Evolutionary conservation across 1,284 basidiomycete species (phyloP).

Genomic region (Sanghuangporus baumii): DNA sequence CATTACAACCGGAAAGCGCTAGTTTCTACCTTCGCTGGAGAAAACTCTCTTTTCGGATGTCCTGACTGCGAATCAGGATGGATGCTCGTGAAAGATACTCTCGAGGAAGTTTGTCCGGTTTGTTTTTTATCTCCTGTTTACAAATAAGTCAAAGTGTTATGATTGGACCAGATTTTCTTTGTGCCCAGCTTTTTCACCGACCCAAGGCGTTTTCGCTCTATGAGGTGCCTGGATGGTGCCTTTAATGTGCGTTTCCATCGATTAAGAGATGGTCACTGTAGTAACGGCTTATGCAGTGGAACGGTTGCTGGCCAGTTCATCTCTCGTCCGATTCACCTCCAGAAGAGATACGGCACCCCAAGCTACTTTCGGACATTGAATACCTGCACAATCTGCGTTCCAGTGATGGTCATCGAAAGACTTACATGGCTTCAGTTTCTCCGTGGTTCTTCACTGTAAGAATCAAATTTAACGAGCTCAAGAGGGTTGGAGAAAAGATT

Average conservation of each 20-base stretch:
- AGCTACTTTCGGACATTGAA: constrained; percentile 41
- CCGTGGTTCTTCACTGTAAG: constrained; percentile 82
- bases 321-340: constrained; percentile 35
- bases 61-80: constrained; percentile 45
- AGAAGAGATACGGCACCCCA: constrained; percentile 31
- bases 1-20: constrained; percentile 42
- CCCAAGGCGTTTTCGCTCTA: constrained; percentile 38
- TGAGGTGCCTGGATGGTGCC: constrained; percentile 43
- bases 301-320: constrained; percentile 59
- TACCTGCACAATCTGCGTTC: constrained; percentile 41
- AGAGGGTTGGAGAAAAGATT: background rate
- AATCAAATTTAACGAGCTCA: constrained; percentile 27
- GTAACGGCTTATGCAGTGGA: constrained; percentile 39
- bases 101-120: constrained; percentile 11
- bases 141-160: constrained; percentile 14
- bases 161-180: constrained; percentile 38
- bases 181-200: constrained; percentile 64
- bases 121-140: background rate
- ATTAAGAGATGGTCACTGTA: background rate
- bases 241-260: constrained; percentile 43
- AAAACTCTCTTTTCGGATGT: constrained; percentile 67
- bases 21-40: constrained; percentile 76
- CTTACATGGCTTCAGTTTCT: constrained; percentile 52
- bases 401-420: constrained; percentile 21
- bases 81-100: constrained; percentile 26